Evolutionary conservation across 352 stramenopile species (phyloP).

Genomic region (Phytophthora megakarya): DNA sequence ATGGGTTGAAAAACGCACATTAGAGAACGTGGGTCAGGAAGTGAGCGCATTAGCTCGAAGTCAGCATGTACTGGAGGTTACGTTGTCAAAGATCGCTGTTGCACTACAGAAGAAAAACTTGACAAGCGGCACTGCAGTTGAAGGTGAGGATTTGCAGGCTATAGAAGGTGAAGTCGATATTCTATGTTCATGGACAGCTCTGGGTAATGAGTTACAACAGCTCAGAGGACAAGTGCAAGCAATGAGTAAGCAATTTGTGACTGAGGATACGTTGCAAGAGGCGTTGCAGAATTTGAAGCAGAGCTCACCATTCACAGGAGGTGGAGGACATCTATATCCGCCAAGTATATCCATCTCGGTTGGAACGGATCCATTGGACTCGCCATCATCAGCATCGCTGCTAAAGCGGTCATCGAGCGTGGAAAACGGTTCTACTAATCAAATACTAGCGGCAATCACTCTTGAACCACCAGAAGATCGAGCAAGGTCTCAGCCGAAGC

Average conservation of each 20-base stretch:
- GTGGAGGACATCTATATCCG: conserved; percentile 33
- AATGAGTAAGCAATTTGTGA: conserved; percentile 57
- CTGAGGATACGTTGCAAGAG: conserved; percentile 47
- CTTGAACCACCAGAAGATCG: conserved; percentile 43
- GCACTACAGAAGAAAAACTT: conserved; percentile 23
- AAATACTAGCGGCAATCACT: conserved; percentile 40
- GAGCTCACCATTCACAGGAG: neutral
- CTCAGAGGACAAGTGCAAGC: conserved; percentile 43
- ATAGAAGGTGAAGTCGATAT: conserved; percentile 12
- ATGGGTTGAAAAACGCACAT: conserved; percentile 43
- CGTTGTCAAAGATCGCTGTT: conserved; percentile 30
- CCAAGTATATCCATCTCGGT: conserved; percentile 3
- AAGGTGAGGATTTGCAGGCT: neutral
- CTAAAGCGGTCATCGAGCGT: conserved; percentile 19
- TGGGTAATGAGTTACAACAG: conserved; percentile 44
- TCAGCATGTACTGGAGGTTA: conserved; percentile 43
- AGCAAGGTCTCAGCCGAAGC: conserved; percentile 58
- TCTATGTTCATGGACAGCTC: conserved; percentile 10
- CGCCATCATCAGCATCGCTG: conserved; percentile 11
- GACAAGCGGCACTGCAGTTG: neutral
- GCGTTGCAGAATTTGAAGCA: conserved; percentile 23
- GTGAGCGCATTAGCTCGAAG: conserved; percentile 50
- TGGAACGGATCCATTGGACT: conserved; percentile 8
- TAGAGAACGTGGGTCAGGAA: conserved; percentile 50
- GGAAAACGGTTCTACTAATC: conserved; percentile 36